These are phyloP conservation scores for Sordariomycetes sp. DNA, from an alignment of 2,329 filamentous ascomycete genomes.

Conservation along the genomic window DNA sequence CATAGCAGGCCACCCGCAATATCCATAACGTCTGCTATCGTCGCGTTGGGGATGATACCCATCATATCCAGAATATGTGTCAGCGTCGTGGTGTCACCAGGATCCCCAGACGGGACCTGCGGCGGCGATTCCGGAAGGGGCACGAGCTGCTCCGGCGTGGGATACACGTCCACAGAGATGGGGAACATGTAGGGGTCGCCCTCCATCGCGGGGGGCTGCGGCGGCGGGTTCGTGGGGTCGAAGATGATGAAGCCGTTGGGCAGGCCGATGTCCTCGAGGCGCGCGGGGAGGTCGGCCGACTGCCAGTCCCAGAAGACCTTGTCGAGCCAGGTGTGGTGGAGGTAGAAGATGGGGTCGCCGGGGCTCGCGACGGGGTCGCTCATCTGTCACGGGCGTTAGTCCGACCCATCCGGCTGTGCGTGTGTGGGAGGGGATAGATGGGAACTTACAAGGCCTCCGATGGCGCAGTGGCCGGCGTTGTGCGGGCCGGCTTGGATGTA, in stretches of 20 bases:
- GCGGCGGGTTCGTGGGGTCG: neutral
- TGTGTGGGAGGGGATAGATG: neutral
- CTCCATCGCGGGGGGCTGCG: too few relatives aligned
- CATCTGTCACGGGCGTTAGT: constrained; percentile 8
- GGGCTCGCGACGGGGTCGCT: constrained; percentile 12
- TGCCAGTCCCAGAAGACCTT: constrained; percentile 20
- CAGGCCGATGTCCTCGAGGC: constrained; percentile 18
- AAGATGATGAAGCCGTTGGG: constrained; percentile 14
- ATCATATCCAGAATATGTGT: constrained; percentile 5
- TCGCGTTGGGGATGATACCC: constrained; percentile 1
- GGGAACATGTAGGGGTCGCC: neutral
- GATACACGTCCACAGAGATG: neutral
- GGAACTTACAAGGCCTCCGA: constrained; percentile 10
- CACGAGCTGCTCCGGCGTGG: neutral
- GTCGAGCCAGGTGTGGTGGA: constrained; percentile 16
- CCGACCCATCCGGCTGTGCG: constrained; percentile 8
- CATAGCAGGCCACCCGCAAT: constrained; percentile 4
- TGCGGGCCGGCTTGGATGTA: constrained; percentile 18
- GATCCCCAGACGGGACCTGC: constrained; percentile 2
- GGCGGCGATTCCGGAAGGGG: neutral
- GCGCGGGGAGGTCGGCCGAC: constrained; percentile 13
- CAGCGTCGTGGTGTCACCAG: neutral
- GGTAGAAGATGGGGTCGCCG: constrained; percentile 22
- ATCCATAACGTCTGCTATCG: constrained; percentile 6
- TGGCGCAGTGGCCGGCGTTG: constrained; percentile 13